Percentiles rank a stretch among this genome's conserved stretches.
These are phyloP conservation scores for Collariella sp. DNA, from an alignment of 495 filamentous ascomycete species.

Conservation along the genomic window DNA sequence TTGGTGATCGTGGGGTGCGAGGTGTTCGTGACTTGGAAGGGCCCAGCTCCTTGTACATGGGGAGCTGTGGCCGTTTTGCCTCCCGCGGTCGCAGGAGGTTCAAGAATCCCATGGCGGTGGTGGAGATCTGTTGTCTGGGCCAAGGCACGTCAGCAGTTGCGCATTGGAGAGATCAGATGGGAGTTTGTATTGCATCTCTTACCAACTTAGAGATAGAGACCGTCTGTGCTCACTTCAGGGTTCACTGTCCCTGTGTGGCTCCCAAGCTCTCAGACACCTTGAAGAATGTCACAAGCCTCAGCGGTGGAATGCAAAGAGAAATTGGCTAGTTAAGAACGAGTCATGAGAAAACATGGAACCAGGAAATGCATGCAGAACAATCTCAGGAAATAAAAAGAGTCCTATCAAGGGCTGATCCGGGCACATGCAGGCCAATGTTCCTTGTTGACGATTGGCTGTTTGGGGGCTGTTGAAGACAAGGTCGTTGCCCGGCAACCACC, in stretches of 20 bases:
- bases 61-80: slow-evolving; percentile 30
- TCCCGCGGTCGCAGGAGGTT: slow-evolving; percentile 31
- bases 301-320: no score
- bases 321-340: not conserved
- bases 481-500: slow-evolving; percentile 11
- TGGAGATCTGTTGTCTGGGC: not conserved
- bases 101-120: slow-evolving; percentile 22
- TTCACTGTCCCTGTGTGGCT: no score
- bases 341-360: not conserved
- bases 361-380: not conserved
- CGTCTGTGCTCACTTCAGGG: no score
- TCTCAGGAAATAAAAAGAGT: not conserved
- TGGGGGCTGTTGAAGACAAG: not conserved
- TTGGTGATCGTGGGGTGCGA: slow-evolving; percentile 13
- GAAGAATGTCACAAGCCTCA: no score
- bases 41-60: slow-evolving; percentile 34
- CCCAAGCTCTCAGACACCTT: no score
- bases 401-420: no score
- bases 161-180: not conserved
- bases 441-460: slow-evolving; percentile 2
- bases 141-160: not conserved
- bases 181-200: not conserved
- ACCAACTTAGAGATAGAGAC: not conserved
- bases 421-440: not conserved
- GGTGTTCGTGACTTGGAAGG: slow-evolving; percentile 6